Evolutionary conservation across 1,284 basidiomycete genomes (phyloP).

Genomic region (Schizophyllum amplum): DNA sequence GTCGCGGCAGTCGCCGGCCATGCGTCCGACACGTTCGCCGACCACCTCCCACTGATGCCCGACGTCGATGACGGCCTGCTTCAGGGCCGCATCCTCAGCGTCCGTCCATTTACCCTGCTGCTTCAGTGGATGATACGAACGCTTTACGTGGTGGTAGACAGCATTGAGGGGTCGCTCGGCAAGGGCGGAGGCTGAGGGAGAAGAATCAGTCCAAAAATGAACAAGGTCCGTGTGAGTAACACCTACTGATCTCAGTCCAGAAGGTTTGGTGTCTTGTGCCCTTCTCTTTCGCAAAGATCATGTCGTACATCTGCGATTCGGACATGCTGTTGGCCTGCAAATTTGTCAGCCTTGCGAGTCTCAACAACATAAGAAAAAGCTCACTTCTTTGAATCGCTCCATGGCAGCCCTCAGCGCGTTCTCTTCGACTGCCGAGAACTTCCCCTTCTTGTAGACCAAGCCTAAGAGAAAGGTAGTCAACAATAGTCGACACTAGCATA

Average conservation of each 20-base stretch:
- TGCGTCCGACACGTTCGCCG: conserved; percentile 56
- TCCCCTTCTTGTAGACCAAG: conserved; percentile 76
- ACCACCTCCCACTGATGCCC: conserved; percentile 80
- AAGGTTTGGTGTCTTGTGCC: conserved; percentile 55
- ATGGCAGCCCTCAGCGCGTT: conserved; percentile 56
- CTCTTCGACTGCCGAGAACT: conserved; percentile 72
- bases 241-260: conserved; percentile 72
- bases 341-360: background rate
- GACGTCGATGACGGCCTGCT: conserved; percentile 56
- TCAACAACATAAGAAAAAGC: conserved; percentile 16
- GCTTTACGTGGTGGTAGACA: conserved; percentile 72
- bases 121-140: conserved; percentile 58
- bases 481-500: conserved; percentile 4
- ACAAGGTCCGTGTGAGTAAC: background rate
- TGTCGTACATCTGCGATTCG: conserved; percentile 44
- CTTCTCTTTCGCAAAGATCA: conserved; percentile 61
- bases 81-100: conserved; percentile 59
- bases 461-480: conserved; percentile 32
- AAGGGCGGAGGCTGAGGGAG: conserved; percentile 48
- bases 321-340: conserved; percentile 10
- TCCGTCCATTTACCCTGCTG: conserved; percentile 64
- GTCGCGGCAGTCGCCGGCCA: conserved; percentile 76
- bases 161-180: conserved; percentile 70
- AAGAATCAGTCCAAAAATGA: conserved; percentile 2
- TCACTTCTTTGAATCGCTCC: conserved; percentile 50